Base-by-base conservation (phyloP, 148 eudicot genomes). In the Cornus florida region DNA sequence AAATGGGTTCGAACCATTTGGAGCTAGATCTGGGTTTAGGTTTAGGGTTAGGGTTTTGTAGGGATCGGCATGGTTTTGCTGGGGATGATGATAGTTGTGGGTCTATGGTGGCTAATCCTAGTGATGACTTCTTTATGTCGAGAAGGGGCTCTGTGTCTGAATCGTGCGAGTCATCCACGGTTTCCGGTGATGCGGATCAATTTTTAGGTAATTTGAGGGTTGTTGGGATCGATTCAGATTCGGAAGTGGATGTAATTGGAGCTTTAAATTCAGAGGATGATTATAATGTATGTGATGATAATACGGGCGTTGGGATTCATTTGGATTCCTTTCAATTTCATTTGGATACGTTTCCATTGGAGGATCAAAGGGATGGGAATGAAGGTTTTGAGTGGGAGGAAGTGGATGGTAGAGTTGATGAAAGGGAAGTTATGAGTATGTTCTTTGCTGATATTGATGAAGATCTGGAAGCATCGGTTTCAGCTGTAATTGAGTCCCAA, bases 351-450 rank as follows among this genome's bases (percentile, higher is more conserved):
- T 75, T 89, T 23, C 82, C 79, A 31, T 70, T 87, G 79, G 89
- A 86, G 20, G 87, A 87, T 39, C 70, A 79, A 13, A 79, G 70
- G 38, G 86, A 83, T 19, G 80, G 11, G 10, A 76, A 73, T 79
- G 85, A 72, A 41, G 92, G 89, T 71, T 89, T 88, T 32, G 94
- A 91, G 75, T 91, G 94, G 94, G 94, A 91, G 79, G 94, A 91
- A 78, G 86, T 91, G 67, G 87, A 84, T 83, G 86, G 74, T 41
- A 75, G 86, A 79, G 79, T 86, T 67, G 88, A 85, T 70, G 88
- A 85, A 70, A 81, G 88, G 46, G 91, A 87, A 22, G 83, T 77
- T 6, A 39, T 87, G 79, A 86, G 87, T 77, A 70, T 80, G 83
- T 73, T 84, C 60, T 76, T 79, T 62, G 84, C 64, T 32, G 90